Evolutionary conservation across 345 rosid genomes (phyloP).

Genomic region (Punica granatum): DNA sequence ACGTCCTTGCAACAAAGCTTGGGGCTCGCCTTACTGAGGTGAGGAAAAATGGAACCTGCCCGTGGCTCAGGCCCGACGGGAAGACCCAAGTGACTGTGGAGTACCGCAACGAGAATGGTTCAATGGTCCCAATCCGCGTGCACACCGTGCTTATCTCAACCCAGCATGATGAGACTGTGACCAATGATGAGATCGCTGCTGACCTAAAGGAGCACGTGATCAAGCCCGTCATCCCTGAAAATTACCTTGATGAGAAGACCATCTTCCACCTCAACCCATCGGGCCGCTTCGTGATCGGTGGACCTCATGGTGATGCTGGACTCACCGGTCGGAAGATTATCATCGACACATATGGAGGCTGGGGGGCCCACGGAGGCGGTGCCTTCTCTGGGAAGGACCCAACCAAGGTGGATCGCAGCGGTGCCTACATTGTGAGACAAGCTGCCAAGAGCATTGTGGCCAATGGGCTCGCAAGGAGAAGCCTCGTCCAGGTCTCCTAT

Average conservation of each 20-base stretch:
- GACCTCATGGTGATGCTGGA: conserved; percentile 40
- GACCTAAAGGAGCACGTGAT: conserved; percentile 37
- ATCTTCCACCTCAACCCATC: conserved; percentile 46
- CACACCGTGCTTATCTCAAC: conserved; percentile 44
- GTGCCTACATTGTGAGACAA: conserved; percentile 39
- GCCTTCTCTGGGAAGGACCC: conserved; percentile 41
- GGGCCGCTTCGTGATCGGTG: conserved; percentile 35
- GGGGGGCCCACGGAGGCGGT: conserved; percentile 45
- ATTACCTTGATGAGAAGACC: conserved; percentile 27
- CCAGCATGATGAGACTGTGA: conserved; percentile 36
- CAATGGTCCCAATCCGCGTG: conserved; percentile 32
- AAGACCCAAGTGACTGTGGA: conserved; percentile 43
- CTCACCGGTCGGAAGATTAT: conserved; percentile 41
- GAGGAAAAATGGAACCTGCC: conserved; percentile 38
- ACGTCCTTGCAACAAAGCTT: conserved; percentile 35
- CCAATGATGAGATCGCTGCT: conserved; percentile 38
- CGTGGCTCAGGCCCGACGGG: conserved; percentile 38
- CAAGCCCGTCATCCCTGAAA: conserved; percentile 34
- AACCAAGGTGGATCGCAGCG: conserved; percentile 37
- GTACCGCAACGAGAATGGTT: conserved; percentile 31
- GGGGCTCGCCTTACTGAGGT: conserved; percentile 37
- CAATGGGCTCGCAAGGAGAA: conserved; percentile 33
- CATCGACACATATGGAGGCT: conserved; percentile 37
- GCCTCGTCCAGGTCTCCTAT: conserved; percentile 39
- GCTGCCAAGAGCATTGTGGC: conserved; percentile 41